These are phyloP conservation scores for Cutaneotrichosporon sp. DNA, from an alignment of 1,284 basidiomycete genomes.

Conservation along the genomic window DNA sequence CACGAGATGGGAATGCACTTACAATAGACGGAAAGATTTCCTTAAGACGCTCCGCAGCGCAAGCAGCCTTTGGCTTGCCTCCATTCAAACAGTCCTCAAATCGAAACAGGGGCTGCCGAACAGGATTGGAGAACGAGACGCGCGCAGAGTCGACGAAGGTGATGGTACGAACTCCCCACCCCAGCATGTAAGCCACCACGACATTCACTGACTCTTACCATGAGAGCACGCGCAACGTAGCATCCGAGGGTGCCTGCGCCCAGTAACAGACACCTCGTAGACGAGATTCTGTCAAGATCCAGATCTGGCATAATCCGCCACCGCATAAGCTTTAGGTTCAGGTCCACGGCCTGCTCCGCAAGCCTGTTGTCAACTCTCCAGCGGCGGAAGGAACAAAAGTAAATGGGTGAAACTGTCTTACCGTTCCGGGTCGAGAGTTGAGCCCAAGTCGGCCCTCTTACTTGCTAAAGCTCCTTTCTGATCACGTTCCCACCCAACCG, in stretches of 20 bases:
- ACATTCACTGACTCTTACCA: conserved; percentile 55
- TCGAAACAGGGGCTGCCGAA: conserved; percentile 91
- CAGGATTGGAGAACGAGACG: conserved; percentile 95
- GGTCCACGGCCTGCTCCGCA: conserved; percentile 90
- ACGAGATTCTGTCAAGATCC: conserved; percentile 78
- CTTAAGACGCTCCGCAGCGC: conserved; percentile 79
- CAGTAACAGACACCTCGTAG: conserved; percentile 74
- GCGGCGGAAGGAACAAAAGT: no score
- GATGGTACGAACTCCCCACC: conserved; percentile 91
- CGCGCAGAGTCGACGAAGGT: conserved; percentile 84
- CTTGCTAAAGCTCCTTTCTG: conserved; percentile 75
- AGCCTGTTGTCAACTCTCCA: conserved; percentile 55
- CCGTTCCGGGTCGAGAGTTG: conserved; percentile 88
- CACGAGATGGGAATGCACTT: conserved; percentile 39
- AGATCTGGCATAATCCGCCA: conserved; percentile 92
- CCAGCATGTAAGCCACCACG: conserved; percentile 52
- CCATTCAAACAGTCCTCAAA: conserved; percentile 92
- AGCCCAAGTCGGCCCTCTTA: conserved; percentile 82
- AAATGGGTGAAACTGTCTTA: no score
- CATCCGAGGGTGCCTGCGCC: conserved; percentile 96
- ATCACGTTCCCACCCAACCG: conserved; percentile 95
- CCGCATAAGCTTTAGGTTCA: conserved; percentile 96
- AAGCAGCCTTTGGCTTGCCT: conserved; percentile 86
- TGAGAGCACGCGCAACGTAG: conserved; percentile 82
- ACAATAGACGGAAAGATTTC: conserved; percentile 91